phyloP scores from a whole-genome alignment of 2,329 filamentous ascomycete genomes.

The Aureobasidium mangrovei region DNA sequence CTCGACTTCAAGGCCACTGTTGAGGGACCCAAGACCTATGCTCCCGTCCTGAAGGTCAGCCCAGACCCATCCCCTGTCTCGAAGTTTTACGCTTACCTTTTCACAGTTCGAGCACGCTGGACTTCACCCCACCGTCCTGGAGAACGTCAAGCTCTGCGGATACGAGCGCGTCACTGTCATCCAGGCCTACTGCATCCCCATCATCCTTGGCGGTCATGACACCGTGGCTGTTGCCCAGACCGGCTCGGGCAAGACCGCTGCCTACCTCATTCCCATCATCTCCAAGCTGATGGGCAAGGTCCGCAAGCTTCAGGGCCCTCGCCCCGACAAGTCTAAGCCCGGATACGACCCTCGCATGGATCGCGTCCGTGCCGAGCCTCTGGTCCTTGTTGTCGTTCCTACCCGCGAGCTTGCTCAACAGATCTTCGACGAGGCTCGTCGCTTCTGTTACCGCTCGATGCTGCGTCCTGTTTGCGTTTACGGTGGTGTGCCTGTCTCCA shows the following conservation, averaged over 20 bases:
- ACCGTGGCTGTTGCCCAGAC: constrained; percentile 88
- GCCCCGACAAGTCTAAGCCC: constrained; percentile 46
- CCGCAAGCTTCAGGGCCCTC: constrained; percentile 71
- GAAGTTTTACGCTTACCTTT: constrained; percentile 20
- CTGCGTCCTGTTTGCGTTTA: constrained; percentile 85
- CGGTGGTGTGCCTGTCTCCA: constrained; percentile 64
- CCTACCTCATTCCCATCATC: constrained; percentile 80
- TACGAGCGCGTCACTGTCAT: constrained; percentile 75
- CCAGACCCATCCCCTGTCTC: neutral
- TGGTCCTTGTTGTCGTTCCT: constrained; percentile 77
- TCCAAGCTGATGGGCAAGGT: constrained; percentile 94
- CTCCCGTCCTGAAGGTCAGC: constrained; percentile 44
- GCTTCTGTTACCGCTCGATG: constrained; percentile 91
- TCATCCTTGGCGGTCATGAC: constrained; percentile 67
- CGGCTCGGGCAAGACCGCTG: constrained; percentile 91
- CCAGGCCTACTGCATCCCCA: constrained; percentile 75
- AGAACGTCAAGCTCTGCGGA: constrained; percentile 65
- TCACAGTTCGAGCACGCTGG: constrained; percentile 67
- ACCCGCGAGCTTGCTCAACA: constrained; percentile 87
- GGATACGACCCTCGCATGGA: constrained; percentile 45
- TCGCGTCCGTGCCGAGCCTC: constrained; percentile 66
- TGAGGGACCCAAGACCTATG: constrained; percentile 40
- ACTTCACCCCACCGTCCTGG: constrained; percentile 72
- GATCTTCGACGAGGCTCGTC: constrained; percentile 89
- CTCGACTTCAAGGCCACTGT: constrained; percentile 42